Percentiles rank a stretch among this genome's conserved stretches.
phyloP scores from a whole-genome alignment of 495 filamentous ascomycete species.

The Neurospora cerealis region DNA sequence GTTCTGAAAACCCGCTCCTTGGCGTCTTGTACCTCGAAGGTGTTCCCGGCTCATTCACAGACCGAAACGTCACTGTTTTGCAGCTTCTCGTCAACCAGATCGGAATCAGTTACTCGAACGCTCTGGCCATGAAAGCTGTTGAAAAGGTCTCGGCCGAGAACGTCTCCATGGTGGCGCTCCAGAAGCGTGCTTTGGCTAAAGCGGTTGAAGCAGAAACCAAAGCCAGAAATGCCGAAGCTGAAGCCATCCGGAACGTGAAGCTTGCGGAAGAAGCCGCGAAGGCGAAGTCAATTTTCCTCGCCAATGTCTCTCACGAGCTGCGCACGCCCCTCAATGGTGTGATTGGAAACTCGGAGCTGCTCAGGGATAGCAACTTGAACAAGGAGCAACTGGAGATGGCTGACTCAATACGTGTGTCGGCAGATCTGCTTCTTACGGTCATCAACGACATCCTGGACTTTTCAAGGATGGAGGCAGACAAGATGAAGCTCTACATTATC shows the following conservation, averaged over 20 bases:
- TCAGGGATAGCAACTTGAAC: slow-evolving; percentile 67
- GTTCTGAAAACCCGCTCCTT: slow-evolving; percentile 52
- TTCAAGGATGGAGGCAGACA: slow-evolving; percentile 87
- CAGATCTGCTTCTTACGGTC: slow-evolving; percentile 79
- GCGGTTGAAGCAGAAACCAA: slow-evolving; percentile 74
- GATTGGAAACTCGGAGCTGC: slow-evolving; percentile 79
- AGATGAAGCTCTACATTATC: slow-evolving; percentile 86
- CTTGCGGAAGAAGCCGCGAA: slow-evolving; percentile 85
- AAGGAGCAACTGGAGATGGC: slow-evolving; percentile 82
- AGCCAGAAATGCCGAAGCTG: slow-evolving; percentile 69
- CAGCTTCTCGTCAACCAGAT: slow-evolving; percentile 85
- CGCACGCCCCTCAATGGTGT: slow-evolving; percentile 83
- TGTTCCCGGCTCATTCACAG: slow-evolving; percentile 74
- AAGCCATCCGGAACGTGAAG: slow-evolving; percentile 78
- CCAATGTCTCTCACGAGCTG: slow-evolving; percentile 83
- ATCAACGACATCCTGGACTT: slow-evolving; percentile 96
- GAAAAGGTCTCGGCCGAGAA: slow-evolving; percentile 74
- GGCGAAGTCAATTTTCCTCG: slow-evolving; percentile 86
- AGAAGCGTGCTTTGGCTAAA: slow-evolving; percentile 71
- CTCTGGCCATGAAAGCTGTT: slow-evolving; percentile 70
- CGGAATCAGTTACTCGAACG: slow-evolving; percentile 79
- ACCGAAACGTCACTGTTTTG: slow-evolving; percentile 75
- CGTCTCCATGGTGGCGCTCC: slow-evolving; percentile 76
- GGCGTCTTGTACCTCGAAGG: slow-evolving; percentile 84
- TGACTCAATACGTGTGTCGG: slow-evolving; percentile 85